Conservation (phyloP, 164 flowering plant genomes). For the Aristolochia fimbriata region DNA sequence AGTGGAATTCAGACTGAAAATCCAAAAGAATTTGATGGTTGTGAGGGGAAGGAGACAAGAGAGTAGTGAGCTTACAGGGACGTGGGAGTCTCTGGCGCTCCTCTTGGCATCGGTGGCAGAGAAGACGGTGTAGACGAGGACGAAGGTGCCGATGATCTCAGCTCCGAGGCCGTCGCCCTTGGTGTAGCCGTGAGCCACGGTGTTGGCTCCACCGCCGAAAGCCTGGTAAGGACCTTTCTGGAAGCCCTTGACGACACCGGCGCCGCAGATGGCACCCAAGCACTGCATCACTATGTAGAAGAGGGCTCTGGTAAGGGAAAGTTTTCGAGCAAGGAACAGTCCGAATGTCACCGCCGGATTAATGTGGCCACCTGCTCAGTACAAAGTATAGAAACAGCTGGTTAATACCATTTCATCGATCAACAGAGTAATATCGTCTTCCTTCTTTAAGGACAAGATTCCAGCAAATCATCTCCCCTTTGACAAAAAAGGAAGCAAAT, state of each 20-base stretch:
- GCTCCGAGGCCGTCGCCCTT: slow-evolving; percentile 81
- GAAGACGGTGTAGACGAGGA: slow-evolving; percentile 84
- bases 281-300: slow-evolving; percentile 86
- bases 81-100: slow-evolving; percentile 83
- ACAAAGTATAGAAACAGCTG: background rate
- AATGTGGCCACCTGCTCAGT: slow-evolving; percentile 59
- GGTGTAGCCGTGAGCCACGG: slow-evolving; percentile 53
- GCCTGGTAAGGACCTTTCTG: slow-evolving; percentile 8
- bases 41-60: background rate
- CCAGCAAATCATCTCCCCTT: no score
- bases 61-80: slow-evolving; percentile 44
- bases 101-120: slow-evolving; percentile 91
- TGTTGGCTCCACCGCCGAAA: slow-evolving; percentile 61
- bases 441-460: no score
- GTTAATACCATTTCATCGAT: no score
- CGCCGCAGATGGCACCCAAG: slow-evolving; percentile 75
- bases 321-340: slow-evolving; percentile 61
- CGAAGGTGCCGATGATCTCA: slow-evolving; percentile 83
- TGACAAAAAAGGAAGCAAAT: no score
- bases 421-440: no score
- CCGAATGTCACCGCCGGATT: slow-evolving; percentile 88
- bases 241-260: slow-evolving; percentile 80
- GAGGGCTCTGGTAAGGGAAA: slow-evolving; percentile 61
- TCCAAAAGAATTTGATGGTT: no score
- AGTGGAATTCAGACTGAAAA: no score